Percentiles rank a stretch among this genome's conserved stretches.
Conservation (phyloP, 192 early-diverging fungal species). For the Backusella circina region DNA sequence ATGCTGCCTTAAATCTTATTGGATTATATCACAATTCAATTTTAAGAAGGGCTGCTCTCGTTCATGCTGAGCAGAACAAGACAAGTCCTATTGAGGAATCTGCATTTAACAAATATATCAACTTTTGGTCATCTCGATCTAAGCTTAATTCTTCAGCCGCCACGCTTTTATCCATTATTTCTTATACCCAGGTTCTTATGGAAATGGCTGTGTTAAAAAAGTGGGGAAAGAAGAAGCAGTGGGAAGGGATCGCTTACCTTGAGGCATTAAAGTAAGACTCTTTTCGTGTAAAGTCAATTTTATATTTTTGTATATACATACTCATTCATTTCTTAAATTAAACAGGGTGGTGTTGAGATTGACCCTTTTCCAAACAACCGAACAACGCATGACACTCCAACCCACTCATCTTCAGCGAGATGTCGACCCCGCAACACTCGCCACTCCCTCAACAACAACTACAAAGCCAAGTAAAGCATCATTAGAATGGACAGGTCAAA, state of each 20-base stretch:
- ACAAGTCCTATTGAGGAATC: conserved; percentile 28
- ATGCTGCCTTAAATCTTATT: conserved; percentile 74
- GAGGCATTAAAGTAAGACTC: conserved; percentile 32
- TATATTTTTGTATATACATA: not conserved
- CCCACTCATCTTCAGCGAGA: conserved; percentile 63
- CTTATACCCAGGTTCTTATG: conserved; percentile 35
- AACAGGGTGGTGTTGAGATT: conserved; percentile 46
- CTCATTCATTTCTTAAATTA: not conserved
- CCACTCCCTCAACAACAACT: conserved; percentile 16
- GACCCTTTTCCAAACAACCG: conserved; percentile 47
- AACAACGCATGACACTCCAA: conserved; percentile 55
- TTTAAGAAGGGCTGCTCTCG: conserved; percentile 46
- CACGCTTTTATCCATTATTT: conserved; percentile 59
- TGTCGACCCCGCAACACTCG: conserved; percentile 54
- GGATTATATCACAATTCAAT: conserved; percentile 88
- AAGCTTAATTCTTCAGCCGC: conserved; percentile 36
- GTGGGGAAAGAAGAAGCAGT: conserved; percentile 15
- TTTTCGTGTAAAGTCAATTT: too few species aligned
- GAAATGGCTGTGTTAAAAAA: conserved; percentile 36
- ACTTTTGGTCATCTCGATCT: conserved; percentile 41
- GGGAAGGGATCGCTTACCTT: conserved; percentile 15
- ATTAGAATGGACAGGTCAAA: conserved; percentile 35
- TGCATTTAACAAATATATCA: conserved; percentile 72
- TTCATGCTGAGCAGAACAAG: conserved; percentile 25
- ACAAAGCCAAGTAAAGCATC: conserved; percentile 3